These are phyloP conservation scores for Alternaria rosae DNA, from an alignment of 2,329 filamentous ascomycete genomes.

Conservation along the genomic window DNA sequence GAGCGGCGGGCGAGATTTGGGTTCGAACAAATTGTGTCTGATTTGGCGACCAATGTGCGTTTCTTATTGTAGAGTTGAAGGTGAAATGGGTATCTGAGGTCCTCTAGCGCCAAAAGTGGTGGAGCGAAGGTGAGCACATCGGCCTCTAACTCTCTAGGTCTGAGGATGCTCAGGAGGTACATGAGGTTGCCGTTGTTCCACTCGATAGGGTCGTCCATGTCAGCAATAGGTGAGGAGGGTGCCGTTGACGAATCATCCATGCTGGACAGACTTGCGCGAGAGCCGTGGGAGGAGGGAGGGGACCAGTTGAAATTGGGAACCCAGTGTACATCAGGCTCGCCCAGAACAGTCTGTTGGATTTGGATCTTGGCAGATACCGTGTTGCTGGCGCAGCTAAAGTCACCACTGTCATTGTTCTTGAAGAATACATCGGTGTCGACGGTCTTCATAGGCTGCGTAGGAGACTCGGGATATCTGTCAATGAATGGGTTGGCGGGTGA, in stretches of 20 bases:
- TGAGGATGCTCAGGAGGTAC: constrained; percentile 27
- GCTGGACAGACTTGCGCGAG: background rate
- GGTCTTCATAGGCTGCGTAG: background rate
- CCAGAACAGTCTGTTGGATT: background rate
- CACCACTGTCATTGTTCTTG: background rate
- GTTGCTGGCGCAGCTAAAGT: background rate
- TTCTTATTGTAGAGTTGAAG: constrained; percentile 19
- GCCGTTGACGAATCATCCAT: background rate
- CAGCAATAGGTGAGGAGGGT: background rate
- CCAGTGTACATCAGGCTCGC: background rate
- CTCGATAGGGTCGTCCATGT: constrained; percentile 4
- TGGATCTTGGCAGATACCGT: background rate
- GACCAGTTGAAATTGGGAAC: constrained; percentile 18
- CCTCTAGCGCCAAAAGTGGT: constrained; percentile 17
- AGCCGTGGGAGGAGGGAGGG: background rate
- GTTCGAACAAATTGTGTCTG: constrained; percentile 2
- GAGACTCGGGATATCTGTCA: constrained; percentile 6
- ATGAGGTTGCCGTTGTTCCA: constrained; percentile 28
- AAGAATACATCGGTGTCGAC: background rate
- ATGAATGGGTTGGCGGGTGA: constrained; percentile 16
- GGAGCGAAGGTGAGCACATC: constrained; percentile 21
- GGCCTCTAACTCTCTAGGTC: constrained; percentile 13
- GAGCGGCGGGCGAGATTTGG: constrained; percentile 10
- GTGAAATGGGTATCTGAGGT: constrained; percentile 9
- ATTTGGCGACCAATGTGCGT: constrained; percentile 17